Conservation (phyloP, 1,139 yeast species). For the Candida tetrigidarum region DNA sequence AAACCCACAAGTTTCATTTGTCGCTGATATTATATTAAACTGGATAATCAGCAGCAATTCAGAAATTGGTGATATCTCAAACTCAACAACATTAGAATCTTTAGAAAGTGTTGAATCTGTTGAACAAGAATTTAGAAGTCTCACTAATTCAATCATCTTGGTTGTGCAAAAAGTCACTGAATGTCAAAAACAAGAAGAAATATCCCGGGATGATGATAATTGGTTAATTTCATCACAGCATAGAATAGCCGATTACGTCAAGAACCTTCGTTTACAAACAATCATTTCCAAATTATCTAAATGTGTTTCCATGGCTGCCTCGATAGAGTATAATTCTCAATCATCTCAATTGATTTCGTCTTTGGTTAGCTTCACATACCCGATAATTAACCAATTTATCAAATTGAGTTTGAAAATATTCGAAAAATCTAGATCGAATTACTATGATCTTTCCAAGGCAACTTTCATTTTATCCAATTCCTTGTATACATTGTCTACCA, state of each 20-base stretch:
- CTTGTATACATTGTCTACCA: slow-evolving; percentile 66
- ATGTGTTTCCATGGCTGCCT: slow-evolving; percentile 23
- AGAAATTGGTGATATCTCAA: slow-evolving; percentile 22
- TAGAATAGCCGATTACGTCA: slow-evolving; percentile 38
- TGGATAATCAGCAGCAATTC: slow-evolving; percentile 39
- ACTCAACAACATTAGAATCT: slow-evolving; percentile 27
- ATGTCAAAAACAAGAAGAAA: slow-evolving; percentile 29
- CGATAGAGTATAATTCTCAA: slow-evolving; percentile 36
- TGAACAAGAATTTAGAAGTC: slow-evolving; percentile 51
- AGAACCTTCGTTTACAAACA: slow-evolving; percentile 32
- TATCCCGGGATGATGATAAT: slow-evolving; percentile 58
- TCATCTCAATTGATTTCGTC: slow-evolving; percentile 46
- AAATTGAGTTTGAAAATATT: slow-evolving; percentile 47
- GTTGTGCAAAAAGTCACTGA: slow-evolving; percentile 63
- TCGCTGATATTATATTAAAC: slow-evolving; percentile 47
- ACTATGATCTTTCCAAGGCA: slow-evolving; percentile 60
- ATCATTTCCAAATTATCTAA: slow-evolving; percentile 27
- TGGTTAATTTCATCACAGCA: slow-evolving; percentile 64
- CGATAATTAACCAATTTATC: slow-evolving; percentile 58
- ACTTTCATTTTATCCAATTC: slow-evolving; percentile 61
- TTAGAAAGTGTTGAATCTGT: slow-evolving; percentile 36
- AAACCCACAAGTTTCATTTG: slow-evolving; percentile 38
- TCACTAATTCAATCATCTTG: slow-evolving; percentile 66
- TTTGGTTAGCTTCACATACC: slow-evolving; percentile 56
- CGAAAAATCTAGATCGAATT: slow-evolving; percentile 47